These are phyloP conservation scores for Polygonum aviculare DNA, from an alignment of 148 eudicot genomes.

Conservation along the genomic window DNA sequence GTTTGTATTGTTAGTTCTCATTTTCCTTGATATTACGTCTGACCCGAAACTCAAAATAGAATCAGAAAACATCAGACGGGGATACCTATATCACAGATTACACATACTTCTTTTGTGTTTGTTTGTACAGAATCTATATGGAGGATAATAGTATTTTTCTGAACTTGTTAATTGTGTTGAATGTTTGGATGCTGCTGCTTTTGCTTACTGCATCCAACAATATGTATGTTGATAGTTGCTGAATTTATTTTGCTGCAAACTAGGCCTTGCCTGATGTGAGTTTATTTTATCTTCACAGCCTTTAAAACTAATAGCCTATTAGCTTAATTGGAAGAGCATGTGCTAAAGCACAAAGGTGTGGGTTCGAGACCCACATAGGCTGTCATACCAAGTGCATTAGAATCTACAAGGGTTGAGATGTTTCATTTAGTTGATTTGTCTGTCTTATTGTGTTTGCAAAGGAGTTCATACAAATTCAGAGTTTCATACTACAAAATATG, in stretches of 20 bases:
- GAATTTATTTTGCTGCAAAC: too few relatives aligned
- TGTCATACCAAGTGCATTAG: neutral
- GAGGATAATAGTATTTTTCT: neutral
- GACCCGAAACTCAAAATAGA: neutral
- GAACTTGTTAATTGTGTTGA: too few relatives aligned
- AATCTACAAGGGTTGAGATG: too few relatives aligned
- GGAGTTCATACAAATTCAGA: neutral
- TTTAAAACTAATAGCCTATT: neutral
- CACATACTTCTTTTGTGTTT: neutral
- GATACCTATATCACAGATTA: neutral
- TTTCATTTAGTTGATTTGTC: too few relatives aligned
- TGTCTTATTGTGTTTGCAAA: too few relatives aligned
- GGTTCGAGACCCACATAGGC: neutral
- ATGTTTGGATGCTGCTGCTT: too few relatives aligned
- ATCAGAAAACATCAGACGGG: constrained; percentile 1
- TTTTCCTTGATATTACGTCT: neutral
- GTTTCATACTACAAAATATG: neutral
- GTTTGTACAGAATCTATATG: neutral
- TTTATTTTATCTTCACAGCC: too few relatives aligned
- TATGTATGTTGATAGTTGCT: too few relatives aligned
- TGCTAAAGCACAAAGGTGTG: neutral
- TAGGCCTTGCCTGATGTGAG: too few relatives aligned
- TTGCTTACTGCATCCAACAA: too few relatives aligned
- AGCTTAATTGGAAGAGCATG: neutral
- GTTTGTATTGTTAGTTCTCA: neutral